Percentiles rank a stretch among this genome's conserved stretches.
These are phyloP conservation scores for Hanseniaspora mollemarum DNA, from an alignment of 805 yeast genomes.

Conservation along the genomic window DNA sequence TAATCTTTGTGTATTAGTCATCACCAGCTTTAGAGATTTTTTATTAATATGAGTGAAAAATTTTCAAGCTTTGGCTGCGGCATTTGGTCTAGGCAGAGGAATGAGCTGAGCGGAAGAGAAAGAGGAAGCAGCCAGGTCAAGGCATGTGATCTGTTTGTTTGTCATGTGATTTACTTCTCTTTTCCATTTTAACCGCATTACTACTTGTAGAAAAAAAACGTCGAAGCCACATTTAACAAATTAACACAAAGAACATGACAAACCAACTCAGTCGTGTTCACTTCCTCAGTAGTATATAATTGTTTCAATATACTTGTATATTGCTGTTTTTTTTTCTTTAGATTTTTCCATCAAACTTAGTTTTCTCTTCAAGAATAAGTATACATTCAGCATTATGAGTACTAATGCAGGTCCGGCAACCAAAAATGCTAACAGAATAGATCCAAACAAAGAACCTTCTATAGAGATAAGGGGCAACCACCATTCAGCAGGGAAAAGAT, in stretches of 20 bases:
- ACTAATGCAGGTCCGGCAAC: not conserved
- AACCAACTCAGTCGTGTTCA: not conserved
- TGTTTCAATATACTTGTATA: not conserved
- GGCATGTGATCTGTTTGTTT: too few relatives aligned
- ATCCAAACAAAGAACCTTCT: slow-evolving; percentile 5
- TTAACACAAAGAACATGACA: not conserved
- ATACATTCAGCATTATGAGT: slow-evolving; percentile 1
- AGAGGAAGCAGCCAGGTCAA: too few relatives aligned
- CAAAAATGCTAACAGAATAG: slow-evolving; percentile 1
- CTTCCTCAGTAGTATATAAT: not conserved
- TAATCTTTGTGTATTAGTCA: too few relatives aligned
- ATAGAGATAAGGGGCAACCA: slow-evolving; percentile 13
- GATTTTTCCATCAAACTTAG: not conserved
- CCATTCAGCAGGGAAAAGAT: slow-evolving; percentile 7
- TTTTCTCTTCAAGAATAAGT: not conserved
- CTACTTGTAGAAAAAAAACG: not conserved
- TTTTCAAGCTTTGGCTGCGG: too few relatives aligned
- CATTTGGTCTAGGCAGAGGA: too few relatives aligned
- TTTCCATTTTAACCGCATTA: too few relatives aligned
- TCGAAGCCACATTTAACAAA: not conserved
- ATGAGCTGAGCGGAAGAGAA: too few relatives aligned
- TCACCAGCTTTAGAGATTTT: too few relatives aligned
- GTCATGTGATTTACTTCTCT: too few relatives aligned
- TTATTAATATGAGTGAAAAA: too few relatives aligned
- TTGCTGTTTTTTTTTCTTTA: not conserved